A percentile compares a stretch with the other conserved stretches of the same genome.
phyloP scores from a whole-genome alignment of 305 asterid genomes.

The Fraxinus sp. region DNA sequence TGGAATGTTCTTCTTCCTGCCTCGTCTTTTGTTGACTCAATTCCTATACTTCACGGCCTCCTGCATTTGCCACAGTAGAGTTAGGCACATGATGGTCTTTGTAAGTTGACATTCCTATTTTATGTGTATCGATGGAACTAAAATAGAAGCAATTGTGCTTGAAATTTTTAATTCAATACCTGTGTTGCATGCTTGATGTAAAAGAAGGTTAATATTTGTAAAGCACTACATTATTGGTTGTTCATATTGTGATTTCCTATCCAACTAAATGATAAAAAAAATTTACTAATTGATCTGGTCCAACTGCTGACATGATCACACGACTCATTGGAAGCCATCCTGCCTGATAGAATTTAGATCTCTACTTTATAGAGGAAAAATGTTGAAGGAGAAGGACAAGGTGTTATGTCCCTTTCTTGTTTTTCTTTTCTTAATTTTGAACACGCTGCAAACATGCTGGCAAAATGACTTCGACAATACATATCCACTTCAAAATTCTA shows the following conservation, averaged over 20 bases:
- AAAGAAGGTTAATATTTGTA: slow-evolving; percentile 16
- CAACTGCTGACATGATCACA: not conserved
- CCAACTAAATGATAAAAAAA: not conserved
- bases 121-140: not conserved
- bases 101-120: slow-evolving; percentile 8
- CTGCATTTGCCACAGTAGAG: slow-evolving; percentile 1
- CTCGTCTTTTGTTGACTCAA: not conserved
- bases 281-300: not conserved
- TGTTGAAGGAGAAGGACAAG: not conserved
- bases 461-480: not conserved
- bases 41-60: not conserved
- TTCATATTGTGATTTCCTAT: not conserved
- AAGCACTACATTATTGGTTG: not conserved
- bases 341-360: not conserved
- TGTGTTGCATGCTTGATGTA: slow-evolving; percentile 12
- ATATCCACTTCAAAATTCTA: not conserved
- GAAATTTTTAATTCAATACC: slow-evolving; percentile 3
- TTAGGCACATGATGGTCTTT: not conserved
- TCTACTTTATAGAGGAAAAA: not conserved
- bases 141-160: not conserved
- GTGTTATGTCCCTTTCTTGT: not conserved
- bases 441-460: not conserved
- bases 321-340: not conserved
- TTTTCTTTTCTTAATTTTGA: not conserved
- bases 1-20: slow-evolving; percentile 1